Evolutionary conservation across 129 eudicot genomes (phyloP), one percentile per base, ranked within the genome.

Genomic region (Flaveria ramosissima): DNA sequence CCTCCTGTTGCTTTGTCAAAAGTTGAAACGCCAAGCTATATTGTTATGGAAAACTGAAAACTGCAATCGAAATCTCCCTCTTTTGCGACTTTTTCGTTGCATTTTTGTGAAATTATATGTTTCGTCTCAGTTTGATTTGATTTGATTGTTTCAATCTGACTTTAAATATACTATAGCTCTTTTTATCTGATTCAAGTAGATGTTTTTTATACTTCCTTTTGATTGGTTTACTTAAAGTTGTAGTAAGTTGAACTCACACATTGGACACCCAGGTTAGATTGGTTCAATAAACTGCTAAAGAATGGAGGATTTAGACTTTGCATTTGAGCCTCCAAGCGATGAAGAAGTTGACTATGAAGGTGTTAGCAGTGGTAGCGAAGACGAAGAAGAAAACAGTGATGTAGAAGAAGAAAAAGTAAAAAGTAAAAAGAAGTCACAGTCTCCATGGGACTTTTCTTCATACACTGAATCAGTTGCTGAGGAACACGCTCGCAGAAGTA

Each of bases 361-460:
- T 11, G 70, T 80, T 19, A 70, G 53, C 26, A 64, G 57, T 42
- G 83, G 67, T 6, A 75, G 52, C n/a, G 74, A 62, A 17, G 79
- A 51, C 1, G 87, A 71, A n/a, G 84, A 80, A 2, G 77, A 77
- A 19, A 78, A 67, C 50, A 76, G 55, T 7, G 85, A 70, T 21
- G 74, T 75, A 41, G 83, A 80, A 51, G 83, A 81, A 41, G 83
- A 81, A 41, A 84, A 74, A 55, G 78, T 64, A 65, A 71, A 55
- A 53, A 17, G 17, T 21, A 78, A 59, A 30, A 84, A 81, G 50
- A 83, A 85, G 47, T 13, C 91, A n/a, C 91, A 87, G 45, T 87
- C 98, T 17, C 97, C 98, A 9, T 93, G 98, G 98, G 98, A 93
- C 71, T 93, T 93, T 75, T 89, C 97, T 11, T 68, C 97, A 1